Conservation (phyloP, 208 protist species). For the Acanthamoeba triangularis region DNA sequence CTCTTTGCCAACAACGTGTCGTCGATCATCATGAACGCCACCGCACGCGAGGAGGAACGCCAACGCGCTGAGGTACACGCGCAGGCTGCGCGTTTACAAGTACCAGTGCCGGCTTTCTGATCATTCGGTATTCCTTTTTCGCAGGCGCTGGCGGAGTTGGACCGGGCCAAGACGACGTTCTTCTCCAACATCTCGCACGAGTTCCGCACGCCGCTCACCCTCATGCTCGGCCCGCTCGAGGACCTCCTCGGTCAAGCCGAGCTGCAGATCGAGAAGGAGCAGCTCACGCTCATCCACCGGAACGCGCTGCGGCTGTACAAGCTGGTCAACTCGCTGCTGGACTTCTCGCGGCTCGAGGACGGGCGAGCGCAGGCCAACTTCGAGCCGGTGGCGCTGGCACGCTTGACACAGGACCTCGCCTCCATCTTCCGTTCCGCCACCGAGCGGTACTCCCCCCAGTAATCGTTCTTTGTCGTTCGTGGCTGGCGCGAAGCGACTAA, state of each 20-base stretch:
- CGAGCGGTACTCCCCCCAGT: neutral
- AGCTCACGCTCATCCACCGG: slow-evolving; percentile 34
- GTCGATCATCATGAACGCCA: neutral
- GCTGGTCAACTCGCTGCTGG: slow-evolving; percentile 80
- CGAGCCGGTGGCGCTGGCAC: slow-evolving; percentile 74
- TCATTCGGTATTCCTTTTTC: neutral
- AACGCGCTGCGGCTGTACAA: slow-evolving; percentile 74
- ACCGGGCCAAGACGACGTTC: slow-evolving; percentile 78
- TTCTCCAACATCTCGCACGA: slow-evolving; percentile 84
- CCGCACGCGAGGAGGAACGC: slow-evolving; percentile 27
- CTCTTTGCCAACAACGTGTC: slow-evolving; percentile 18
- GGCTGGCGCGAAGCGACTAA: neutral
- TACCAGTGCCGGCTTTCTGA: neutral
- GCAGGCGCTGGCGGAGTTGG: slow-evolving; percentile 76
- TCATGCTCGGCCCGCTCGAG: slow-evolving; percentile 79
- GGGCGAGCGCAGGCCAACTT: slow-evolving; percentile 75
- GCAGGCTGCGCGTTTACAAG: no score
- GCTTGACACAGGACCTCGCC: slow-evolving; percentile 66
- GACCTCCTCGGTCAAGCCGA: slow-evolving; percentile 3
- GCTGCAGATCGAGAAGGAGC: slow-evolving; percentile 18
- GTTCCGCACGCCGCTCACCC: slow-evolving; percentile 79
- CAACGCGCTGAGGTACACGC: neutral
- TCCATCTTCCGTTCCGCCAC: slow-evolving; percentile 67
- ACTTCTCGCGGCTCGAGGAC: slow-evolving; percentile 81
- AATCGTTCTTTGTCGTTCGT: neutral